Base-by-base conservation (phyloP, 306 rosid genomes). In the Vigna unguiculata region DNA sequence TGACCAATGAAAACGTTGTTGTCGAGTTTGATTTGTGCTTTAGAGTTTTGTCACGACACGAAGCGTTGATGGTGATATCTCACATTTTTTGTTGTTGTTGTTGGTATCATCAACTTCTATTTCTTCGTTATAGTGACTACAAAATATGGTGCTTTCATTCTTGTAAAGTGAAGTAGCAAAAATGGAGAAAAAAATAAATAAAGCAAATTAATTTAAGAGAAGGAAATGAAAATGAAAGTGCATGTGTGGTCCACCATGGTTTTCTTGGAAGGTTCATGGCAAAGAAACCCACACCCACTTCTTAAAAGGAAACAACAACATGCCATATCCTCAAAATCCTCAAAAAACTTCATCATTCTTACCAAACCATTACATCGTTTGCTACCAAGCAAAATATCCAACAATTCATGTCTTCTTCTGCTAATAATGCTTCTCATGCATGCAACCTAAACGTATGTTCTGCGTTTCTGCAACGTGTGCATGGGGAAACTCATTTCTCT, bases 211-310 rank as follows among this genome's bases (percentile, higher is more conserved):
- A n/a, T 40, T 40, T 25, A 25, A 25, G 30, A 25, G 30, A 25
- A 0, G 3, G 28, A 25, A 0, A 25, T 2, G 3, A 28, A 28
- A 48, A 49, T 3, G 48, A 43, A 43, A 43, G 48, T 65, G 86
- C 22, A 1, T 51, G 45, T 51, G 45, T 22, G 45, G 82, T 78
- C 88, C 83, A 76, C 85, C 57, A 64, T 30, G 21, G 72, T 21
- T 72, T 74, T 82, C 80, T 67, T 34, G 77, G 96, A 88, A 91
- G 87, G 76, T 88, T 86, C 93, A 72, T 81, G 68, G 15, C 80
- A 7, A 73, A 65, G 57, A 62, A 74, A 66, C 25, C 76, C 52
- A 66, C 67, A 68, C 76, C 77, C 78, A 79, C 61, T 72, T 84
- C 66, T 2, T 24, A 24, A 54, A 80, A 32, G 71, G 64, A 71